Base-by-base conservation (phyloP, 805 yeast species). In the Ogataea chonburiensis region DNA sequence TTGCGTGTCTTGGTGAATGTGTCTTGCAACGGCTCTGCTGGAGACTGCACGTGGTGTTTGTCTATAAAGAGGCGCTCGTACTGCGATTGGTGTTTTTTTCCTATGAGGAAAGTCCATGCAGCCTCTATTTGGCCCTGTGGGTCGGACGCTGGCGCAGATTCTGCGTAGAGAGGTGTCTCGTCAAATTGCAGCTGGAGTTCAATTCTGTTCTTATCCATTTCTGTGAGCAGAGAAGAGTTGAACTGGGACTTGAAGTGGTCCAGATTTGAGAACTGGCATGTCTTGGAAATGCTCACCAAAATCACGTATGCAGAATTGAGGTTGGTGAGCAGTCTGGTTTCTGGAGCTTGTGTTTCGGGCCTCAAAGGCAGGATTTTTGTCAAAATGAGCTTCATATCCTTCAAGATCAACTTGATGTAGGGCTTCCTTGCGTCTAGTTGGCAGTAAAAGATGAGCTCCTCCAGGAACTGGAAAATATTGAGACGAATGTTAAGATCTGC, bases 391-490 rank as follows among this genome's bases (percentile, higher is more conserved):
- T 52, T 57, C 32, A 70, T 49, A 38, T 68, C 71, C 5, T 48
- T 47, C 11, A 57, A 31, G 3, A 69, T 43, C 7, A 46, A 37
- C 5, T 34, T 16, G 18, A 43, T 25, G 34, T 45, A 53, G 5
- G 53, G 52, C 35, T 19, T 36, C 25, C 9, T 25, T 10, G 34
- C 31, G 25, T 37, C 42, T 11, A 27, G 22, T 24, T 56, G 57
- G 15, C 72, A 60, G 16, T 66, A 67, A 14, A 60, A 47, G 2
- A 77, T 64, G 23, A 85, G 57, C n/a, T 77, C 71, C 42, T 85
- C 91, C 4, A 86, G 55, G 49, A 85, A 79, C 53, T 77, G 85
- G 40, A 86, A 69, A 6, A 85, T 69, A 44, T 81, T 84, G 27
- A 85, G 67, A 41, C 85, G 68, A 25, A 71, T 62, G 51, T 85